A percentile compares a stretch with the other conserved stretches of the same genome.
These are phyloP conservation scores for Candida railenensis DNA, from an alignment of 805 yeast genomes.

Conservation along the genomic window DNA sequence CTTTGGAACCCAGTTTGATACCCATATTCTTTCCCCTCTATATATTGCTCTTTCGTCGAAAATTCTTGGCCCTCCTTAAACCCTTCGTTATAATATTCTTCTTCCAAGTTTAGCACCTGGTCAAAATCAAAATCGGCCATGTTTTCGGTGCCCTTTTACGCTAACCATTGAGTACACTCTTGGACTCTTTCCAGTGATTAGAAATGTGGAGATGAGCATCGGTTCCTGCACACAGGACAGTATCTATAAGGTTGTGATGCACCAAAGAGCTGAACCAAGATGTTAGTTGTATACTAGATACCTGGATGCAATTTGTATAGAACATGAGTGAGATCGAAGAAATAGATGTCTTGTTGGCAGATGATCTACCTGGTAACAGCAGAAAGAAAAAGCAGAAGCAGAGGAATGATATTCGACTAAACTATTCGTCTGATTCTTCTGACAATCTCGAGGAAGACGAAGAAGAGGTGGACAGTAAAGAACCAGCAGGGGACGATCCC, in stretches of 20 bases:
- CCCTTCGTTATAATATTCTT: conserved; percentile 64
- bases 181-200: too few species aligned
- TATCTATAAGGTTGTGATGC: too few species aligned
- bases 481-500: conserved; percentile 4
- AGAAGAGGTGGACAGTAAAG: conserved; percentile 11
- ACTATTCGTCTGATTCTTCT: conserved; percentile 27
- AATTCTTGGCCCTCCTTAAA: conserved; percentile 66
- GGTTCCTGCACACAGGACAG: not conserved
- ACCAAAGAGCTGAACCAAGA: too few species aligned
- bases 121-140: conserved; percentile 45
- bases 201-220: not conserved
- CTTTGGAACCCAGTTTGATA: conserved; percentile 75
- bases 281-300: too few species aligned
- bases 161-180: too few species aligned
- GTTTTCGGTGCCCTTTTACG: not conserved
- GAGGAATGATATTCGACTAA: conserved; percentile 15
- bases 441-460: conserved; percentile 13
- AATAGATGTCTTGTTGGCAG: conserved; percentile 5
- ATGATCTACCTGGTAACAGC: conserved; percentile 12
- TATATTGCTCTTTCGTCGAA: conserved; percentile 55
- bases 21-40: conserved; percentile 86
- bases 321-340: conserved; percentile 5
- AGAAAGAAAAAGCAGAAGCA: conserved; percentile 13
- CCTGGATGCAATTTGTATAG: too few species aligned
- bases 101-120: conserved; percentile 58